A percentile compares a stretch with the other conserved stretches of the same genome.
Conservation (phyloP, 2,329 filamentous ascomycete species). For the Aspergillus sp. region DNA sequence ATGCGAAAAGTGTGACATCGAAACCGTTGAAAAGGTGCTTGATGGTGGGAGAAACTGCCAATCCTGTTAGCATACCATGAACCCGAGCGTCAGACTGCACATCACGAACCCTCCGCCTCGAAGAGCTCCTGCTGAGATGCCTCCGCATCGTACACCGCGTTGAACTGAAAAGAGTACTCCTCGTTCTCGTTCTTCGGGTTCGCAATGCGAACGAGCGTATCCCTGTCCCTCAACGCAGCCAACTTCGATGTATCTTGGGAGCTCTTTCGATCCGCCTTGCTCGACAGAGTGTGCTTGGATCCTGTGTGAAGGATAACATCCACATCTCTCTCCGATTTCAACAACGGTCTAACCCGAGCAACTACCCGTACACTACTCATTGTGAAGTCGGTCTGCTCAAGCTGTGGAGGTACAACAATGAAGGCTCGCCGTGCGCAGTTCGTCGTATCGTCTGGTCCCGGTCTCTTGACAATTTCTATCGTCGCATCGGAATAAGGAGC, state of each 20-base stretch:
- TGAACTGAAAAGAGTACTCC: constrained; percentile 92
- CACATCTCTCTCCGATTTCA: constrained; percentile 80
- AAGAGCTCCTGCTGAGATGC: constrained; percentile 86
- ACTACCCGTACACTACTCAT: constrained; percentile 72
- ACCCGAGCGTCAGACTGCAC: not conserved
- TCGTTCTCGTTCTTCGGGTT: constrained; percentile 91
- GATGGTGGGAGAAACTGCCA: constrained; percentile 79
- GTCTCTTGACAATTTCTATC: not conserved
- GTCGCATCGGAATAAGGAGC: not conserved
- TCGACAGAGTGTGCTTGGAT: constrained; percentile 27
- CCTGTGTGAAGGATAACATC: constrained; percentile 80
- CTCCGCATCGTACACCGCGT: constrained; percentile 79
- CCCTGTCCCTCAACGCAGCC: constrained; percentile 50
- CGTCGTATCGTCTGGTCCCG: not conserved
- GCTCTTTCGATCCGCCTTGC: constrained; percentile 27
- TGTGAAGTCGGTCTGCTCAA: constrained; percentile 10
- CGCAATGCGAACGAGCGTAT: constrained; percentile 78
- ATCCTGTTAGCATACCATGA: constrained; percentile 17
- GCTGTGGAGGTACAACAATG: not conserved
- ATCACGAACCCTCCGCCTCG: constrained; percentile 74
- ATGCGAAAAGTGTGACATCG: constrained; percentile 87
- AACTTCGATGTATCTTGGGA: constrained; percentile 24
- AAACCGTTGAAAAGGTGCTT: constrained; percentile 85
- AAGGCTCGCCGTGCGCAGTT: not conserved
- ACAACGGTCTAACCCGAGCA: constrained; percentile 82